Base-by-base conservation (phyloP, 2,329 filamentous ascomycete species). In the Colletotrichum orchidophilum region DNA sequence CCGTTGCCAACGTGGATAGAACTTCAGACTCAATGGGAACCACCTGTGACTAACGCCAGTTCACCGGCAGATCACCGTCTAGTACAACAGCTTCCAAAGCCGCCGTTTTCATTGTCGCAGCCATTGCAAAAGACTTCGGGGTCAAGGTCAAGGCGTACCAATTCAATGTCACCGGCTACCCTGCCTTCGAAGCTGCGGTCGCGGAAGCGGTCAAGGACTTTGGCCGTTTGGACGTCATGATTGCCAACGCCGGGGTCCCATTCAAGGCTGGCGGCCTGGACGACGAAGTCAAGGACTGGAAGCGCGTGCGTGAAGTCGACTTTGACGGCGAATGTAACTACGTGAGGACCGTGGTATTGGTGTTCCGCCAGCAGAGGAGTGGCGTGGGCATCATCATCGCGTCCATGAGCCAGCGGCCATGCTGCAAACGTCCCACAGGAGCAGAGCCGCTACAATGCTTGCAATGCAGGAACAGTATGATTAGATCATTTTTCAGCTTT, bases 371-470 rank as follows among this genome's bases (percentile, higher is more conserved):
- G 73, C 77, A 80, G 69, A 74, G 75, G 33, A 74, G 75, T 9
- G 82, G 83, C 53, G 79, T 80, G 26, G 78, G 76, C 29, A 80
- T 81, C 62, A 77, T 80, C 63, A 81, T 79, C 2, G 77, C 79
- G 21, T 79, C 77, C 13, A 80, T 81, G 77, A 80, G n/a, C n/a
- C n/a, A n/a, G 78, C 57, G 79, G 74, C n/a, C 79, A 76, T 66
- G 77, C 75, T 42, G 78, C 74, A 66, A 80, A 79, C 53, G 72
- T 75, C 73, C 76, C 93, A 4, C 93, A 95, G 83, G 91, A 94
- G 83, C 93, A 95, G 83, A 90, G 87, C 54, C 93, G 91, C 82
- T 95, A 95, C 88, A 95, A 95, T 78, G 92, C 92, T 27, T 93
- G 91, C 82, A 95, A 95, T 87, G 92, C 93, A 15, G 93, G 90